Evolutionary conservation across 2,329 filamentous ascomycete genomes (phyloP), one percentile per base, ranked within the genome.

Genomic region (Podosphaera xanthii): DNA sequence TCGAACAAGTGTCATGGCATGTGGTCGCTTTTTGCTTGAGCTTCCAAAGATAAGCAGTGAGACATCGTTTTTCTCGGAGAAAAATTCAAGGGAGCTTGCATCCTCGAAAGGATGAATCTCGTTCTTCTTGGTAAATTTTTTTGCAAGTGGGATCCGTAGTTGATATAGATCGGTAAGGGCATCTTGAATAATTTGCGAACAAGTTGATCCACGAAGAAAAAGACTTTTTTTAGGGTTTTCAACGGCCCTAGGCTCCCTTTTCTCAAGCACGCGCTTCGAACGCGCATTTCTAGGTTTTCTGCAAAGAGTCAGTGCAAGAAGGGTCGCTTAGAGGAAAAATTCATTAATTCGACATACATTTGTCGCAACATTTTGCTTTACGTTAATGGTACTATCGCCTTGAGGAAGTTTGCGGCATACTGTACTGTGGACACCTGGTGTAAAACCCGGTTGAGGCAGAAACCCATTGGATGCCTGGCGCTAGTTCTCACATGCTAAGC

Each of bases 51-150:
- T 78, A 64, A 96, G 78, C 55, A 96, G 75, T 53, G 83, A 86
- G 67, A 87, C 83, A 71, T 98, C 92, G 73, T 98, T 98, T 76
- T 97, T 98, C 70, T 90, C 83, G 63, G 85, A 84, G 76, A 98
- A 90, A 76, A 98, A 98, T 73, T 96, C 88, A 64, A 97, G 79
- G 58, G 86, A 91, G 35, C 84, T 77, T 63, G 86, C 75, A 70
- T 94, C 89, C 71, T 96, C 91, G 72, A 98, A 98, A 1, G 92
- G 92, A 72, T 92, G 89, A 67, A 95, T 85, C 65, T 82, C 78
- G 72, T 98, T 98, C 76, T 97, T 97, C 79, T 97, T 98, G 72
- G 82, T 87, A 75, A 98, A 95, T 65, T 90, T 89, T 72, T 94
- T 84, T 63, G 84, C 83, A 62, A 91, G 78, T 2, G 90, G 89